These are phyloP conservation scores for Plasmodium blacklocki DNA, from an alignment of 169 alveolate species.

Conservation along the genomic window DNA sequence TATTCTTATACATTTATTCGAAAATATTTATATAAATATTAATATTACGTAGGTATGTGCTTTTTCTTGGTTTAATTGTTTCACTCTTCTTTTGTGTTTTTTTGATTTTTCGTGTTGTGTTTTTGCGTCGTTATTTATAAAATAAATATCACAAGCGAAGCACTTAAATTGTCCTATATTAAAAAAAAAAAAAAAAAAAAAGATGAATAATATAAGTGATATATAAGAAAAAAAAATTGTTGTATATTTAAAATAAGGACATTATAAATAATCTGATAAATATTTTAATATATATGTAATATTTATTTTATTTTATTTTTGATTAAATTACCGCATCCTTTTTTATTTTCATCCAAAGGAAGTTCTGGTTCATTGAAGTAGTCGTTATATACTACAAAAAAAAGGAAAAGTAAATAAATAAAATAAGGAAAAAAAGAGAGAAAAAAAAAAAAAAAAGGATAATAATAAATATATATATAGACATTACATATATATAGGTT, in stretches of 20 bases:
- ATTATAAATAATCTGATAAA: no score
- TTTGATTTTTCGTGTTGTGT: conserved; percentile 80
- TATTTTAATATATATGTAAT: no score
- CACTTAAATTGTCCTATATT: conserved; percentile 79
- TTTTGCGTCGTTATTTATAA: conserved; percentile 79
- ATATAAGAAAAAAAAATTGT: background rate
- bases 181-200: no score
- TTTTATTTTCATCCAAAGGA: conserved; percentile 66
- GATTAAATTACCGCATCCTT: conserved; percentile 56
- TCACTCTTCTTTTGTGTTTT: conserved; percentile 83
- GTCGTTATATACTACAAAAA: conserved; percentile 56
- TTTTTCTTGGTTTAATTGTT: conserved; percentile 56
- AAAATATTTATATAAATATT: background rate
- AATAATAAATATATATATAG: background rate
- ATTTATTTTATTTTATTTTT: background rate
- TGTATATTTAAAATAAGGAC: no score
- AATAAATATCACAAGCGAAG: conserved; percentile 85
- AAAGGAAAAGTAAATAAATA: background rate
- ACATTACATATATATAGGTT: background rate
- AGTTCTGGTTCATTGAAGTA: conserved; percentile 29
- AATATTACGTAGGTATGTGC: conserved; percentile 60
- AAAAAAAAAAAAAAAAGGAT: background rate
- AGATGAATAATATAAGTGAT: background rate
- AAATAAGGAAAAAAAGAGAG: background rate
- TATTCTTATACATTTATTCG: background rate